phyloP scores from a whole-genome alignment of 306 rosid genomes.

The Pachyrhizus erosus region DNA sequence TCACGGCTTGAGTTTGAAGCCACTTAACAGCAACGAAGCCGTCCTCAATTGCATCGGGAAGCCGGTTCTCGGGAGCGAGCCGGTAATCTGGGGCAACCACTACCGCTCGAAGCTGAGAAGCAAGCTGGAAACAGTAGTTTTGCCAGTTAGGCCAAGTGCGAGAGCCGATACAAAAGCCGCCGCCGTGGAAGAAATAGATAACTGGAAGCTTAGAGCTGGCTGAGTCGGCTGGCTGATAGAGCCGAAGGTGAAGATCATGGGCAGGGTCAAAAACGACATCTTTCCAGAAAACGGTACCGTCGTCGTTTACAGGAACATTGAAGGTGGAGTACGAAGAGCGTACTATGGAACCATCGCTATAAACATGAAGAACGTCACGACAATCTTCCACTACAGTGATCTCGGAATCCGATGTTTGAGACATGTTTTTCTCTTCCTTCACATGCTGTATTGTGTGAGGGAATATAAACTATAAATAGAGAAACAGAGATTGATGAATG shows the following conservation, averaged over 20 bases:
- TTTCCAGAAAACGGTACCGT: conserved; percentile 75
- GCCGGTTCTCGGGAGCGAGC: conserved; percentile 77
- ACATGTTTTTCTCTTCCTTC: conserved; percentile 23
- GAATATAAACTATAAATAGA: conserved; percentile 6
- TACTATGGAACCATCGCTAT: conserved; percentile 73
- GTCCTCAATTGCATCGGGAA: conserved; percentile 75
- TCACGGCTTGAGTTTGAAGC: conserved; percentile 60
- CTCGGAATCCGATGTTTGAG: background rate
- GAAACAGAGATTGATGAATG: background rate
- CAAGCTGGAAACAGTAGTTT: conserved; percentile 73
- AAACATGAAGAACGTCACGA: conserved; percentile 81
- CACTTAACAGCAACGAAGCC: conserved; percentile 65
- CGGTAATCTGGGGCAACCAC: conserved; percentile 75
- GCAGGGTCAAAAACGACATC: conserved; percentile 65
- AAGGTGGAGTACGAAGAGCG: conserved; percentile 68
- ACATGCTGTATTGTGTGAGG: background rate
- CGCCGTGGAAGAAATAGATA: conserved; percentile 84
- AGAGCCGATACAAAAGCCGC: conserved; percentile 94
- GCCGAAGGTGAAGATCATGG: conserved; percentile 69
- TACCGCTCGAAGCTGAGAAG: conserved; percentile 60
- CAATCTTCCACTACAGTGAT: conserved; percentile 66
- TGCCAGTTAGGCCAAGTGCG: conserved; percentile 87
- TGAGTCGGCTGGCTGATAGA: conserved; percentile 62
- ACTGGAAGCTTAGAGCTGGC: conserved; percentile 59
- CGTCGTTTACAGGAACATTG: conserved; percentile 55